Evolutionary conservation across 202 grass and related monocot genomes (phyloP).

Genomic region (Saccharum hybrid): DNA sequence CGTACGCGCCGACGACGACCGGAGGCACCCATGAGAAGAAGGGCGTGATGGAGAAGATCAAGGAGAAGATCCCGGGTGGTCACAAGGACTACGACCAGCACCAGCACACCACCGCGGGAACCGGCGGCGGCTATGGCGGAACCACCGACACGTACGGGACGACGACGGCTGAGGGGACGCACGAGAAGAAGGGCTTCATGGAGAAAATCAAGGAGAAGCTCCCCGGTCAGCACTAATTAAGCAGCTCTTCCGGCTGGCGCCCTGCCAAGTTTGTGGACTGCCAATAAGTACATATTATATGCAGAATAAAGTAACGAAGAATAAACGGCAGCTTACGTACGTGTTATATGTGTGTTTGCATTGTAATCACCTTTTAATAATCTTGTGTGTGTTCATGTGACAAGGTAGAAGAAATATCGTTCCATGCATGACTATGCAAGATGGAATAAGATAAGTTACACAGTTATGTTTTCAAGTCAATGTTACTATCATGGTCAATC

Average conservation of each 20-base stretch:
- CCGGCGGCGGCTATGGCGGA: slow-evolving; percentile 8
- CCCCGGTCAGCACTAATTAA: slow-evolving; percentile 50
- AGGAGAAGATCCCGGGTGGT: slow-evolving; percentile 57
- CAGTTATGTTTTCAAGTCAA: no score
- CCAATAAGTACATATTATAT: no score
- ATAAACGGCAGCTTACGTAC: not conserved
- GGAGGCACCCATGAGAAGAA: slow-evolving; percentile 47
- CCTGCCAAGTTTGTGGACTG: not conserved
- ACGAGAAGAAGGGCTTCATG: slow-evolving; percentile 69
- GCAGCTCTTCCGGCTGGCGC: not conserved
- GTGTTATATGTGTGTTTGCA: no score
- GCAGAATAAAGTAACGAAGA: not conserved
- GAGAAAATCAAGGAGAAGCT: slow-evolving; percentile 73
- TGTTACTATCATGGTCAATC: no score
- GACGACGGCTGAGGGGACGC: not conserved
- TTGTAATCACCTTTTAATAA: no score
- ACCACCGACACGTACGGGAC: slow-evolving; percentile 27
- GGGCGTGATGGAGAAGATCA: slow-evolving; percentile 54
- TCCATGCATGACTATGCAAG: no score
- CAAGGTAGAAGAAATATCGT: no score
- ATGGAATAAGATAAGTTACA: no score
- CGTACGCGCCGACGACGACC: not conserved
- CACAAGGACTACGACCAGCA: slow-evolving; percentile 18
- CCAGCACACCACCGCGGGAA: slow-evolving; percentile 14
- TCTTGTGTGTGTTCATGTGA: no score